Base-by-base conservation (phyloP, 345 rosid species). In the Citrus unshiu region DNA sequence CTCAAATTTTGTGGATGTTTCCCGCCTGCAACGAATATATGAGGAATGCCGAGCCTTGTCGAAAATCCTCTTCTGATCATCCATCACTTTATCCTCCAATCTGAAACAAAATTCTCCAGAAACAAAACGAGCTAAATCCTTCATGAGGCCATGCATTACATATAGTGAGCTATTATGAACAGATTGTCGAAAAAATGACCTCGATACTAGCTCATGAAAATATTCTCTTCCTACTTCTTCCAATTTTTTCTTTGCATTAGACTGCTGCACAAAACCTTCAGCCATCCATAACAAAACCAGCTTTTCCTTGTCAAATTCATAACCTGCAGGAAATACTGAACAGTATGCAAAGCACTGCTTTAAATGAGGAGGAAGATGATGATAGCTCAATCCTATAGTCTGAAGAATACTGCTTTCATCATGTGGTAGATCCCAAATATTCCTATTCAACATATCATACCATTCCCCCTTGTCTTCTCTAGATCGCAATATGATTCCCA, bases 291-390 rank as follows among this genome's bases (percentile, higher is more conserved):
- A 65, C 54, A 65, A 49, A 76, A 65, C 54, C 34, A 76, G 78
- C 0, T n/a, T 46, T 18, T 79, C 81, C 32, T 71, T 79, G n/a
- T 34, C n/a, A 40, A 83, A 79, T 75, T 69, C 57, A 32, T 75
- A 61, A 46, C 25, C 73, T 24, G 74, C n/a, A 29, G 79, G 84
- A 32, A 78, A 81, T 49, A 84, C 13, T 2, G 84, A 81, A 65
- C 83, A 77, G 14, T 80, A 84, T 2, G 74, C 78, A 34, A 84
- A 84, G 34, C 79, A 80, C 6, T 68, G 73, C 34, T 81, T 81
- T 19, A 84, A 74, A 21, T 69, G 54, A 0, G 81, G 68, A 46
- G 84, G 84, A 37, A 84, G 86, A 75, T 78, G 75, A 54, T 69
- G 58, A 35, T 80, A 84, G 73, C 78, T 76, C 58, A 76, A 76